These are phyloP conservation scores for Adansonia digitata DNA, from an alignment of 345 rosid genomes.

Conservation along the genomic window DNA sequence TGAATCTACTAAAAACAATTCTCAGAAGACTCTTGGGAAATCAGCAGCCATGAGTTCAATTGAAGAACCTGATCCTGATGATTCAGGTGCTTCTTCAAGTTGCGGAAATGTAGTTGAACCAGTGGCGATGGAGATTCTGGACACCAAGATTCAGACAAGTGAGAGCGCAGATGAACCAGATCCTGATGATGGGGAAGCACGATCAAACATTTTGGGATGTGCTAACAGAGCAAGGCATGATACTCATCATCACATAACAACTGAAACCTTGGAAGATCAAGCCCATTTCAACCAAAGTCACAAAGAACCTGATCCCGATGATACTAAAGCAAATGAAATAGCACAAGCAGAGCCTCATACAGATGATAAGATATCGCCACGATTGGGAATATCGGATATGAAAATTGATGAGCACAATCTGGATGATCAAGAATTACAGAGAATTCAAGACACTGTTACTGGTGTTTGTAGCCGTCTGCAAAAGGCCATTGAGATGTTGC, in stretches of 20 bases:
- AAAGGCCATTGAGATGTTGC: constrained; percentile 56
- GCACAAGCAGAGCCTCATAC: constrained; percentile 32
- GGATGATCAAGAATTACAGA: constrained; percentile 64
- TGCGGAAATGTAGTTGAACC: constrained; percentile 15
- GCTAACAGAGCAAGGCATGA: constrained; percentile 13
- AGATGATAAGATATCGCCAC: constrained; percentile 24
- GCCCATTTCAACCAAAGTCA: constrained; percentile 12
- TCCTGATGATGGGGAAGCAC: constrained; percentile 45
- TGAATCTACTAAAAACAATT: neutral
- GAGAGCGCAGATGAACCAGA: constrained; percentile 47
- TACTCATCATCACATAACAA: constrained; percentile 9
- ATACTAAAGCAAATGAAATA: constrained; percentile 19
- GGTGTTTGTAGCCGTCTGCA: constrained; percentile 52
- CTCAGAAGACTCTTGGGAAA: neutral
- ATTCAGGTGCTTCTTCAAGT: constrained; percentile 12
- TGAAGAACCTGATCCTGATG: constrained; percentile 42
- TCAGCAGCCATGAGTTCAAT: constrained; percentile 1
- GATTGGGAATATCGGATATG: constrained; percentile 30
- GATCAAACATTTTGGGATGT: constrained; percentile 8
- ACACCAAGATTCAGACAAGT: constrained; percentile 12
- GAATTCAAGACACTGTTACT: constrained; percentile 74
- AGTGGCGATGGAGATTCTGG: constrained; percentile 14
- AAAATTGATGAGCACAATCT: constrained; percentile 68
- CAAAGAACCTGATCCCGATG: constrained; percentile 27
- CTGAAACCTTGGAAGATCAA: constrained; percentile 21